Conservation (phyloP, 2,329 filamentous ascomycete species). For the Raffaelea arxii region DNA sequence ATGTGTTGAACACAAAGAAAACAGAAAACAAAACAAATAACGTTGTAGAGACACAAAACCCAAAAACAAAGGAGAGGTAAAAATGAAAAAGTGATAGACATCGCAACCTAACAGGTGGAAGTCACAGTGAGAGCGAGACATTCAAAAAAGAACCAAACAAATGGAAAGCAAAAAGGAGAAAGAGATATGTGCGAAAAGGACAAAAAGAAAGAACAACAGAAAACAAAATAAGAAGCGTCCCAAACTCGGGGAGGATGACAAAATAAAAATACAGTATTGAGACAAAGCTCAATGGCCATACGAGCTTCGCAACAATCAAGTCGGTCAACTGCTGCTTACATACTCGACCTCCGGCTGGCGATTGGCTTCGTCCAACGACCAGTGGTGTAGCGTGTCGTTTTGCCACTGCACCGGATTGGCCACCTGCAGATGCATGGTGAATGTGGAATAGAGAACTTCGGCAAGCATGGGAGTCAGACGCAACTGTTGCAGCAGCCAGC, state of each 20-base stretch:
- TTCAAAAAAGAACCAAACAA: neutral
- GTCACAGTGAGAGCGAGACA: neutral
- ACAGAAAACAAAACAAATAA: too few species aligned
- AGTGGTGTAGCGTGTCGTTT: conserved; percentile 28
- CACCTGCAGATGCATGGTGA: conserved; percentile 20
- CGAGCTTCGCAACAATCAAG: too few species aligned
- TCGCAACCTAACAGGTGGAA: too few species aligned
- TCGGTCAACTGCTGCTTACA: too few species aligned
- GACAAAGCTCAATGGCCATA: too few species aligned
- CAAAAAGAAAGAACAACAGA: neutral
- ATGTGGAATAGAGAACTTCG: conserved; percentile 30
- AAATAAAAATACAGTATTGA: too few species aligned
- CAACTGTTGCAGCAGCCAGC: conserved; percentile 44
- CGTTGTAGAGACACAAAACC: too few species aligned
- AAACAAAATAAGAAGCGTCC: neutral
- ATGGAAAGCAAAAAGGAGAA: neutral
- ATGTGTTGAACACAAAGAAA: neutral
- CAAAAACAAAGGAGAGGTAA: too few species aligned
- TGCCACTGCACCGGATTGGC: conserved; percentile 29
- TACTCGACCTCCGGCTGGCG: neutral
- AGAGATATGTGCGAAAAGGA: neutral
- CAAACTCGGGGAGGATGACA: too few species aligned
- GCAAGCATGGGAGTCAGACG: conserved; percentile 35
- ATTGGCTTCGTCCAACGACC: conserved; percentile 24
- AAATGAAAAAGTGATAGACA: too few species aligned